Evolutionary conservation across 148 eudicot species (phyloP).

Genomic region (Vaccinium myrtillus): DNA sequence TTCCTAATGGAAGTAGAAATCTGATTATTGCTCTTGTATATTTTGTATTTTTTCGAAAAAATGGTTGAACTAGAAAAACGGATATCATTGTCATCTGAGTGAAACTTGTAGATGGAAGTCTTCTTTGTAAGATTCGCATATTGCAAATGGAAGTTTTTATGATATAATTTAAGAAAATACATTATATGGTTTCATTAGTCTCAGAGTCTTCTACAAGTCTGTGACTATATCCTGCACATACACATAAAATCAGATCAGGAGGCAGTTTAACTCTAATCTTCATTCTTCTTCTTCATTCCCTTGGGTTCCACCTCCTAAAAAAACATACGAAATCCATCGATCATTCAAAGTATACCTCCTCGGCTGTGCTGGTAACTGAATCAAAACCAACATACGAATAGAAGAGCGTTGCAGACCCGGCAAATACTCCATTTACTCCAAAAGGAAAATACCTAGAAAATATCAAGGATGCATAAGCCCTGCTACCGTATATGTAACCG

Average conservation of each 20-base stretch:
- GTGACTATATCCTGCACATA: no score
- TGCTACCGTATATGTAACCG: not conserved
- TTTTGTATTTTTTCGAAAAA: no score
- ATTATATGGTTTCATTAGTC: not conserved
- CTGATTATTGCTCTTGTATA: no score
- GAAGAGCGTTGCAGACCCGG: slow-evolving; percentile 70
- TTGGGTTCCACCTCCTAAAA: not conserved
- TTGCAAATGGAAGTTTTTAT: not conserved
- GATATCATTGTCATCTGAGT: no score
- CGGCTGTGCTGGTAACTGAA: slow-evolving; percentile 62
- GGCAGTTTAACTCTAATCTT: not conserved
- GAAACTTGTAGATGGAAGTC: no score
- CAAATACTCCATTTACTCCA: slow-evolving; percentile 60
- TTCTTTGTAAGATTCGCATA: not conserved
- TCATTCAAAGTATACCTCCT: slow-evolving; percentile 41
- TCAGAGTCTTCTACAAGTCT: not conserved
- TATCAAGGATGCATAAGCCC: not conserved
- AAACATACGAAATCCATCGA: not conserved
- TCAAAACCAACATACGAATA: slow-evolving; percentile 67
- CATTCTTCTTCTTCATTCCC: not conserved
- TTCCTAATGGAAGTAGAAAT: not conserved
- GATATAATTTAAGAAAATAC: not conserved
- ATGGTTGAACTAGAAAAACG: no score
- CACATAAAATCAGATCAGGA: not conserved
- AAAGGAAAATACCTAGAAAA: slow-evolving; percentile 50